phyloP scores from a whole-genome alignment of 1,139 yeast species.

The Yamadazyma membranifaciens region DNA sequence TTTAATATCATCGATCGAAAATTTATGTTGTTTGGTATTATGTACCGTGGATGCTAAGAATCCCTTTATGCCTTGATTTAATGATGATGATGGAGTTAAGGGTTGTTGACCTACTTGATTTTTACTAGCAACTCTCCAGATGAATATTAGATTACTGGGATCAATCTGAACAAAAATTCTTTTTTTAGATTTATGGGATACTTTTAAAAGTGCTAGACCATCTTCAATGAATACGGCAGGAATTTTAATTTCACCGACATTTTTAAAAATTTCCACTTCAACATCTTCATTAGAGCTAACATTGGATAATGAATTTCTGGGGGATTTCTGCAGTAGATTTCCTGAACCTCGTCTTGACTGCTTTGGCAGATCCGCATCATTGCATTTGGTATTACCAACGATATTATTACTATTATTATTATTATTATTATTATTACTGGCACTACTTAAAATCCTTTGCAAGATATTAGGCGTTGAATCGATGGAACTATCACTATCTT shows the following conservation, averaged over 20 bases:
- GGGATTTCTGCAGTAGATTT: slow-evolving; percentile 1
- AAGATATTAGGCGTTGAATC: slow-evolving; percentile 8
- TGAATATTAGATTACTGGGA: slow-evolving; percentile 34
- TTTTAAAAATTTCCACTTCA: slow-evolving; percentile 10
- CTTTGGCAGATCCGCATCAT: slow-evolving; percentile 11
- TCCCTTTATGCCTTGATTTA: slow-evolving; percentile 16
- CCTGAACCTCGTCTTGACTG: slow-evolving; percentile 1
- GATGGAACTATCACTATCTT: slow-evolving; percentile 11
- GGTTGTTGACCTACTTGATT: slow-evolving; percentile 17
- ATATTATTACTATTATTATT: too few relatives aligned
- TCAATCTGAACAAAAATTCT: slow-evolving; percentile 40
- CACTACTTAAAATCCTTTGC: slow-evolving; percentile 11
- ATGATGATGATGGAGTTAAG: slow-evolving; percentile 1
- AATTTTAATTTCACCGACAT: slow-evolving; percentile 16
- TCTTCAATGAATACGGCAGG: slow-evolving; percentile 32
- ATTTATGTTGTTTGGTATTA: slow-evolving; percentile 30
- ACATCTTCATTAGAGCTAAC: slow-evolving; percentile 6
- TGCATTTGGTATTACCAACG: slow-evolving; percentile 10
- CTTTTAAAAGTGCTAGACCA: slow-evolving; percentile 53
- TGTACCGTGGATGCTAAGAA: slow-evolving; percentile 8
- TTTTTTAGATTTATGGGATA: slow-evolving; percentile 68
- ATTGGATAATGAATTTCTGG: slow-evolving; percentile 4
- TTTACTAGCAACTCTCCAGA: slow-evolving; percentile 48
- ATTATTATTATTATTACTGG: too few relatives aligned
- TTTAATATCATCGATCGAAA: slow-evolving; percentile 71